Base-by-base conservation (phyloP, 768 basidiomycete species). In the Hericium rajendrae region DNA sequence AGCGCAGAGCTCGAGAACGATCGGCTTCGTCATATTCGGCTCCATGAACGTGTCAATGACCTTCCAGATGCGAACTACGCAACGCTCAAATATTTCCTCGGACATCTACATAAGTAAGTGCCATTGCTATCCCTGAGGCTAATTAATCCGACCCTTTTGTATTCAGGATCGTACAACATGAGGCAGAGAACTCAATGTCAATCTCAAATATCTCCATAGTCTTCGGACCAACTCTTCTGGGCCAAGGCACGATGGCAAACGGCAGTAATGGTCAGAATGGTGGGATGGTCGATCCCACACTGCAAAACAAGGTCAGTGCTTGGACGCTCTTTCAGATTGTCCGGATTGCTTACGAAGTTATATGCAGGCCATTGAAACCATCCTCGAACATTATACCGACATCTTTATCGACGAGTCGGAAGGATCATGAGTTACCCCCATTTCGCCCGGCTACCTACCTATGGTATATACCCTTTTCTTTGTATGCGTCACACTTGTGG, bases 1-100 rank as follows among this genome's bases (percentile, higher is more conserved):
- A 48, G 51, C 18, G 22, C 64, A 94, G 88, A 85, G 68, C 89
- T 89, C 60, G 97, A 98, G 55, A 97, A 95, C 66, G 94, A 97
- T 63, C 84, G 95, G 53, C 74, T 98, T 62, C 82, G 95, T 58
- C 95, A 98, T 66, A 98, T 99, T 61, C 84, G 94, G 52, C 74
- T 98, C 54, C 97, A 99, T 66, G 97, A 98, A 68, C 85, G 94
- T 49, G 94, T 99, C 49, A 99, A 99, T 66, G 95, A 97, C 62
- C 78, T 99, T 54, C 95, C 97, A 12, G 97, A 99, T 72, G 82
- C 97, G n/a, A 97, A 98, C 71, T 99, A 99, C 66, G 91, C 97
- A 1, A 95, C 95, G 1, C 77, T 98, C 53, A 97, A 98, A 69
- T 97, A 81, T 70, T 88, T 98, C 70, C 78, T 99, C 77, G 93